These are phyloP conservation scores for Pichia terricola DNA, from an alignment of 1,139 yeast genomes.

Conservation along the genomic window DNA sequence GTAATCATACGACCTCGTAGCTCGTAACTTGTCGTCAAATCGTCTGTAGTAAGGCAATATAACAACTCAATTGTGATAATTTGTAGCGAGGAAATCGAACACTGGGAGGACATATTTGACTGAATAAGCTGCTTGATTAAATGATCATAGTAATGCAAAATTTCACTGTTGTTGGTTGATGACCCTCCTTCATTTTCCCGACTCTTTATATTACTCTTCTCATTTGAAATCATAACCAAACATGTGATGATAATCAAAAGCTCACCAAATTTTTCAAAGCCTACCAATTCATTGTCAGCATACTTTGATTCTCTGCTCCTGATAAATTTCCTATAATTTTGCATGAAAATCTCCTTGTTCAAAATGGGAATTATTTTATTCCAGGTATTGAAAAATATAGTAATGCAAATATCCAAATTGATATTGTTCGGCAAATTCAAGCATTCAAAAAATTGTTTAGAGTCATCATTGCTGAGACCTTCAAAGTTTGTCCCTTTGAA, in stretches of 20 bases:
- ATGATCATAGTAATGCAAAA: slow-evolving; percentile 26
- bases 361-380: slow-evolving; percentile 59
- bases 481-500: slow-evolving; percentile 28
- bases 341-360: slow-evolving; percentile 55
- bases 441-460: slow-evolving; percentile 34
- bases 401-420: slow-evolving; percentile 47
- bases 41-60: slow-evolving; percentile 67
- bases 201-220: slow-evolving; percentile 22
- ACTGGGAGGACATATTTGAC: slow-evolving; percentile 41
- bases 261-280: slow-evolving; percentile 52
- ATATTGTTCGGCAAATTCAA: slow-evolving; percentile 46
- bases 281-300: slow-evolving; percentile 32
- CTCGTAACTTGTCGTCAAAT: slow-evolving; percentile 64
- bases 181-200: slow-evolving; percentile 1
- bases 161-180: slow-evolving; percentile 20
- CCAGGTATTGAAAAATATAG: slow-evolving; percentile 72
- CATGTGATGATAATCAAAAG: slow-evolving; percentile 48
- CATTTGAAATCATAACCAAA: slow-evolving; percentile 41
- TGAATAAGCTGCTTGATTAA: slow-evolving; percentile 36
- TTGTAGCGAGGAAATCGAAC: slow-evolving; percentile 65
- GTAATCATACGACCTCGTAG: slow-evolving; percentile 67
- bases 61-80: slow-evolving; percentile 59
- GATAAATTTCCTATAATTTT: slow-evolving; percentile 40
- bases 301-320: slow-evolving; percentile 26
- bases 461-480: slow-evolving; percentile 29